Base-by-base conservation (phyloP, 2,329 filamentous ascomycete genomes). In the Fusarium tuaranense region DNA sequence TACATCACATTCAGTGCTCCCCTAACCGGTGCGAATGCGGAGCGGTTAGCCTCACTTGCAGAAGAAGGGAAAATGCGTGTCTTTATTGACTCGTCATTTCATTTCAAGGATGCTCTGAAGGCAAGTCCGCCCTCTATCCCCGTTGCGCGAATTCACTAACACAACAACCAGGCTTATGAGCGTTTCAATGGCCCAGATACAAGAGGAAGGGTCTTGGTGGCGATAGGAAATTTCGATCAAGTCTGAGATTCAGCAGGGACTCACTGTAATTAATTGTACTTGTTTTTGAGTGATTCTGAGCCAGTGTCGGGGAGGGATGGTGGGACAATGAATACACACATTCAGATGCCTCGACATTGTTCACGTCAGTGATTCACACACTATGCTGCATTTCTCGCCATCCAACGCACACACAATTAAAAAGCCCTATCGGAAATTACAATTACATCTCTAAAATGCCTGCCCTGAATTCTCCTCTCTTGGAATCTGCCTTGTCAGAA, bases 1-100 rank as follows among this genome's bases (percentile, higher is more conserved):
- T 59, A 59, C 16, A 20, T 39, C 57, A 59, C 57, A 9, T 59
- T 59, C 16, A 59, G 57, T n/a, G 57, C 57, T n/a, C 57, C 36
- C 14, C 57, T 59, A 18, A 27, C 36, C 2, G 22, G 57, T 4
- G 36, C 14, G 9, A 41, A 59, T 25, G 57, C 57, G 7, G 57
- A 59, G 18, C 16, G 22, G 10, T 13, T 59, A 10, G 36, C 36
- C 5, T 39, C 57, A 2, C 57, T 59, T 27, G 57, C 57, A 12
- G 57, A 59, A 30, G 20, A 59, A 41, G 57, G 57, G 30, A 59
- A 59, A 20, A 39, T 59, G 34, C 22, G 36, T 12, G 57, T 59
- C 5, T 59, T 59, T 30, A 39, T 59, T 27, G 57, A 59, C 25
- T 59, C 57, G 1, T 25, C 34, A 3, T 59, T 59, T 27, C 14